phyloP scores from a whole-genome alignment of 345 rosid genomes.

The Balakata baccata region DNA sequence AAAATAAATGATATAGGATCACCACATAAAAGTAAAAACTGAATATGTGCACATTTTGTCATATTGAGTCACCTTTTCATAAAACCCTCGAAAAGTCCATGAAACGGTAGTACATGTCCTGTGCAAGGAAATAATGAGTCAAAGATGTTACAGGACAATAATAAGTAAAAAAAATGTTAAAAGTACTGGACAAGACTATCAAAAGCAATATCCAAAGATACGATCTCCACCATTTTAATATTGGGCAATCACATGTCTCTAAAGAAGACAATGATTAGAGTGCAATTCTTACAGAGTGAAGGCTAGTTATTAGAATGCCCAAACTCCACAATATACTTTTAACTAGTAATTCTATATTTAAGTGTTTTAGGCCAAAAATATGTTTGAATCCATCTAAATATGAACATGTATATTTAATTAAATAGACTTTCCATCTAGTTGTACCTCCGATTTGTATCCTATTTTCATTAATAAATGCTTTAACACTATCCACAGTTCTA shows the following conservation, averaged over 20 bases:
- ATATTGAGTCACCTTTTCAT: slow-evolving; percentile 60
- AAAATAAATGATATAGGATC: not conserved
- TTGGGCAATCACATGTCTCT: not conserved
- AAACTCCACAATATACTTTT: not conserved
- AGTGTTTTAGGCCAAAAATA: not conserved
- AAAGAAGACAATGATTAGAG: not conserved
- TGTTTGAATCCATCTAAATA: not conserved
- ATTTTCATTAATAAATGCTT: not conserved
- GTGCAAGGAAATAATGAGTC: slow-evolving; percentile 1
- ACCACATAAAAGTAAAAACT: slow-evolving; percentile 1
- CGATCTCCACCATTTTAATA: not conserved
- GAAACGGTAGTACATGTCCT: slow-evolving; percentile 79
- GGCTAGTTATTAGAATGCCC: not conserved
- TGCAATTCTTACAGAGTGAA: not conserved
- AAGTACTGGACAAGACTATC: not conserved
- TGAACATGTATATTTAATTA: not conserved
- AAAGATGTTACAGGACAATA: not conserved
- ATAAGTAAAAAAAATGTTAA: not conserved
- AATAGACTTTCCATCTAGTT: not conserved
- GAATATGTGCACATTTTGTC: not conserved
- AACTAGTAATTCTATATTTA: not conserved
- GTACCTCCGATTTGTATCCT: not conserved
- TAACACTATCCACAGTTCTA: not conserved
- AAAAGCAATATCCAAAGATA: not conserved
- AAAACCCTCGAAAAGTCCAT: slow-evolving; percentile 73